These are phyloP conservation scores for Paecilomyces fulvus DNA, from an alignment of 2,329 filamentous ascomycete species.

Conservation along the genomic window DNA sequence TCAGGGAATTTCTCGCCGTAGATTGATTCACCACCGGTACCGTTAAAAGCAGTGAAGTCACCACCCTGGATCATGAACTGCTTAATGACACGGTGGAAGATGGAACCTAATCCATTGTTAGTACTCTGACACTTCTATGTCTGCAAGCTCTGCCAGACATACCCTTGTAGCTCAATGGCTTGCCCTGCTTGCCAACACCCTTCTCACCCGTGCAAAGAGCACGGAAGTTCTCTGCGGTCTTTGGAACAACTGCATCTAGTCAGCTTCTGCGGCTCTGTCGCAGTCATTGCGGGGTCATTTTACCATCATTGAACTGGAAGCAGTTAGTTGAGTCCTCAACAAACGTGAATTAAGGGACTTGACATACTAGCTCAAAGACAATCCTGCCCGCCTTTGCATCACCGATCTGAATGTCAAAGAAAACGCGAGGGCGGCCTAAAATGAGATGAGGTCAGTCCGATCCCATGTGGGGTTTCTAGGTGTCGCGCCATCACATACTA, in stretches of 20 bases:
- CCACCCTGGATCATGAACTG: slow-evolving; percentile 98
- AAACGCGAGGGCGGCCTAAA: slow-evolving; percentile 66
- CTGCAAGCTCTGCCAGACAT: slow-evolving; percentile 7
- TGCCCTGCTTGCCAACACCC: slow-evolving; percentile 69
- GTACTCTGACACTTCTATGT: neutral
- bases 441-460: slow-evolving; percentile 1
- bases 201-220: slow-evolving; percentile 92
- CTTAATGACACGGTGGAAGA: slow-evolving; percentile 96
- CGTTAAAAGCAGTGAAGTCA: slow-evolving; percentile 91
- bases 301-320: slow-evolving; percentile 42
- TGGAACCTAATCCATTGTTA: slow-evolving; percentile 50
- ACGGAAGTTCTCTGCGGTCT: slow-evolving; percentile 95
- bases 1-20: slow-evolving; percentile 97
- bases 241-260: slow-evolving; percentile 67
- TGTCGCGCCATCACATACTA: slow-evolving; percentile 17
- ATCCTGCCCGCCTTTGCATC: slow-evolving; percentile 66
- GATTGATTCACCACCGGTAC: slow-evolving; percentile 93
- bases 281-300: slow-evolving; percentile 3
- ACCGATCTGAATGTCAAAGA: slow-evolving; percentile 85
- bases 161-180: slow-evolving; percentile 83
- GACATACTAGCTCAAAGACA: slow-evolving; percentile 69
- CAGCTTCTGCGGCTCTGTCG: slow-evolving; percentile 19
- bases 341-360: neutral
- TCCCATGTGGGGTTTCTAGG: neutral
- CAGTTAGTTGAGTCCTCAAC: slow-evolving; percentile 10